A percentile compares a stretch with the other conserved stretches of the same genome.
Evolutionary conservation across 805 yeast genomes (phyloP).

Genomic region (Metschnikowia sp.): DNA sequence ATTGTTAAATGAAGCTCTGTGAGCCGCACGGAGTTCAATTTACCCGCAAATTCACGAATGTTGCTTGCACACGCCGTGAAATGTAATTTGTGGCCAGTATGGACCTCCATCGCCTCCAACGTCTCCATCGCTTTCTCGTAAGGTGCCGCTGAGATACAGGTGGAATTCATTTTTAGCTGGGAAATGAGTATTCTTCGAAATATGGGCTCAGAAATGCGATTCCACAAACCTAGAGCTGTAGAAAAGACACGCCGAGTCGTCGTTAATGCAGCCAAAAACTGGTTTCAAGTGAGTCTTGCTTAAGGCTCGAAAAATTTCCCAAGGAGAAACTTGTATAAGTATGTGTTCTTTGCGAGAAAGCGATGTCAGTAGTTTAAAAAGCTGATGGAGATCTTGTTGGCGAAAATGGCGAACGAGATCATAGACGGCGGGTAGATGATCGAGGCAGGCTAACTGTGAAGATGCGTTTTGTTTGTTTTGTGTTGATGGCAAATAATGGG

Average conservation of each 20-base stretch:
- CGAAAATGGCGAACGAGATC: slow-evolving; percentile 16
- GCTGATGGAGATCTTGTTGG: slow-evolving; percentile 20
- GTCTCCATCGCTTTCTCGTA: slow-evolving; percentile 5
- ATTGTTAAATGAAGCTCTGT: slow-evolving; percentile 12
- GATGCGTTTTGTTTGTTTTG: not conserved
- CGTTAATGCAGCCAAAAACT: too few relatives aligned
- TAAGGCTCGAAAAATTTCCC: too few relatives aligned
- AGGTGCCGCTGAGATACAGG: slow-evolving; percentile 4
- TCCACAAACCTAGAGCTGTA: too few relatives aligned
- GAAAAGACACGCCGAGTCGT: too few relatives aligned
- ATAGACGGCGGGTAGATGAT: slow-evolving; percentile 10
- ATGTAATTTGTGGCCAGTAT: not conserved
- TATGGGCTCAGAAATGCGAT: not conserved
- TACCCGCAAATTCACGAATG: slow-evolving; percentile 1
- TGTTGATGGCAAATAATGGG: not conserved
- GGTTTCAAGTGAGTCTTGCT: too few relatives aligned
- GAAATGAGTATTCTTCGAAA: not conserved
- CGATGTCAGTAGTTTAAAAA: slow-evolving; percentile 20
- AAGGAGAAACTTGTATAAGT: not conserved
- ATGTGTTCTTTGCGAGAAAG: not conserved
- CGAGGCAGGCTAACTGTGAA: not conserved
- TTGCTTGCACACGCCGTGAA: slow-evolving; percentile 5
- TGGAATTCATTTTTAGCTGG: slow-evolving; percentile 1
- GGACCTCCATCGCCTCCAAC: slow-evolving; percentile 4
- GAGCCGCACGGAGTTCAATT: slow-evolving; percentile 4